phyloP scores from a whole-genome alignment of 495 filamentous ascomycete genomes.

The Glutinoglossum americanum region DNA sequence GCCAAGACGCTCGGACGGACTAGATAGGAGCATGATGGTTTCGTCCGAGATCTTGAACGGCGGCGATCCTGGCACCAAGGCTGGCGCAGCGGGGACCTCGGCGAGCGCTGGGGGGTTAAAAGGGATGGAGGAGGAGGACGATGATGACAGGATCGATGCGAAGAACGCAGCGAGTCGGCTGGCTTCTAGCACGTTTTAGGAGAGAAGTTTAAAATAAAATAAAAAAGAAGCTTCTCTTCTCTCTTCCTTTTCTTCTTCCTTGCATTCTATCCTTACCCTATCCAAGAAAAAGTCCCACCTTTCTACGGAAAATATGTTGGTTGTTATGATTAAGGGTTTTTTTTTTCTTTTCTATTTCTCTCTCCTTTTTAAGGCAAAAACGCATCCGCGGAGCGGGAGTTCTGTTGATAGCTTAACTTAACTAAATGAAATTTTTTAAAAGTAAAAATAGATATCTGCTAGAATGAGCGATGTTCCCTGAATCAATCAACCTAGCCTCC shows the following conservation, averaged over 20 bases:
- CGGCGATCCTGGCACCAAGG: constrained; percentile 22
- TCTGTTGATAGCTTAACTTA: no score
- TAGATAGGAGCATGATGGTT: constrained; percentile 54
- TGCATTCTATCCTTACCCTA: not conserved
- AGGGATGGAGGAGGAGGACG: constrained; percentile 69
- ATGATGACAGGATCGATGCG: constrained; percentile 86
- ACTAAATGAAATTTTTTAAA: no score
- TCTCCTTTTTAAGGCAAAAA: no score
- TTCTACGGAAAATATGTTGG: no score
- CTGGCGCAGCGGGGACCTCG: constrained; percentile 8
- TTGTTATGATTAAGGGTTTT: no score
- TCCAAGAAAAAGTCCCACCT: no score
- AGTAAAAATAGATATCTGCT: no score
- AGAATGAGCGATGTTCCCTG: no score
- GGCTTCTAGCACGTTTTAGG: constrained; percentile 80
- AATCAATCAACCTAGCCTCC: no score
- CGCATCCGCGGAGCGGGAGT: no score
- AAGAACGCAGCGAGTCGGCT: constrained; percentile 84
- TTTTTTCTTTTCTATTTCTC: no score
- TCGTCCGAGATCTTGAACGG: constrained; percentile 23
- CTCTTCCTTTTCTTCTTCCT: not conserved
- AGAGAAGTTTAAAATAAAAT: not conserved
- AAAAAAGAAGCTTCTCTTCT: not conserved
- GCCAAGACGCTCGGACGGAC: constrained; percentile 54
- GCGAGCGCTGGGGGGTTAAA: constrained; percentile 32